These are phyloP conservation scores for Emmonsia crescens DNA, from an alignment of 2,329 filamentous ascomycete species.

Conservation along the genomic window DNA sequence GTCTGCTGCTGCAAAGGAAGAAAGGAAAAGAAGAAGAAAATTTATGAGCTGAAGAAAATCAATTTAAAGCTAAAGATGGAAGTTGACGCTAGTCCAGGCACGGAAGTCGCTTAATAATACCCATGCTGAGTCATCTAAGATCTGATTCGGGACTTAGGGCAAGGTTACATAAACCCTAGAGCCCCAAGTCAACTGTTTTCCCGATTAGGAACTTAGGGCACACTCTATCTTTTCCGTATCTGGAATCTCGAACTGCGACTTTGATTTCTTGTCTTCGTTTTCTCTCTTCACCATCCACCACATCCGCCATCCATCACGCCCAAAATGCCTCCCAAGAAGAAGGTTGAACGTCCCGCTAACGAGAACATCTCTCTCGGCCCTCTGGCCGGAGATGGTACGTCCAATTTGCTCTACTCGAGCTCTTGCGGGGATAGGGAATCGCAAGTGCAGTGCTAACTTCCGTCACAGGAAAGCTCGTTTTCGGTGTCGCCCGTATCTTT, in stretches of 20 bases:
- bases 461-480: constrained; percentile 76
- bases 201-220: constrained; percentile 5
- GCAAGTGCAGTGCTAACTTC: constrained; percentile 8
- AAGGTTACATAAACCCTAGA: not conserved
- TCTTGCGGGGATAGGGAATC: not conserved
- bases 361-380: constrained; percentile 99
- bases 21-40: not conserved
- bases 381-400: constrained; percentile 80
- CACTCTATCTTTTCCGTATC: constrained; percentile 3
- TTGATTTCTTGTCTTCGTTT: constrained; percentile 21
- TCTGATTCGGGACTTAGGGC: not conserved
- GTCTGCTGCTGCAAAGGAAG: not conserved
- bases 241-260: constrained; percentile 5
- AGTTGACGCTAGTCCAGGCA: not conserved
- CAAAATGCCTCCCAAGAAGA: constrained; percentile 93
- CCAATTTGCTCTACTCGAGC: constrained; percentile 2
- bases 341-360: constrained; percentile 62
- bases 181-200: not conserved
- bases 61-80: not conserved
- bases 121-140: not conserved
- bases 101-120: not conserved
- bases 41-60: not conserved
- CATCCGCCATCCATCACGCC: constrained; percentile 31
- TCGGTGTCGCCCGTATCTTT: constrained; percentile 96
- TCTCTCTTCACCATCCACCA: constrained; percentile 33